Percentiles rank a stretch among this genome's conserved stretches.
phyloP scores from a whole-genome alignment of 148 eudicot species.

The Nyssa sinensis region DNA sequence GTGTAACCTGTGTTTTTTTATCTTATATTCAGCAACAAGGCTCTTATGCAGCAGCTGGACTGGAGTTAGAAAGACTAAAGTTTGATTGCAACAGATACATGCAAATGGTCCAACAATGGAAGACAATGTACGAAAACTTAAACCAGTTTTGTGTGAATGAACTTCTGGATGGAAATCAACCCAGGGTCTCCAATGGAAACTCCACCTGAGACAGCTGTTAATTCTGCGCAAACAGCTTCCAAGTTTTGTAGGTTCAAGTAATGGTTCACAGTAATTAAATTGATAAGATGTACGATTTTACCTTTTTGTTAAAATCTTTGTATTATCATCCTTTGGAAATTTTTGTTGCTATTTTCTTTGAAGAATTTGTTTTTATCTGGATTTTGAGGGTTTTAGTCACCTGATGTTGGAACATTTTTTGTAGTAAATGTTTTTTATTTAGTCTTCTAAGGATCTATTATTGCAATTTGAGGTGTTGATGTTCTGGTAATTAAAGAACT shows the following conservation, averaged over 20 bases:
- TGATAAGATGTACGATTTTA: not conserved
- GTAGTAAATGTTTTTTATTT: not conserved
- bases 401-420: not conserved
- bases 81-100: conserved; percentile 51
- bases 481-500: too few species aligned
- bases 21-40: conserved; percentile 64
- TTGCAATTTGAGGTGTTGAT: too few species aligned
- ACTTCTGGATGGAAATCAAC: conserved; percentile 53
- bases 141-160: conserved; percentile 67
- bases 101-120: conserved; percentile 72
- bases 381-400: not conserved
- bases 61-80: conserved; percentile 74
- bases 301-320: not conserved
- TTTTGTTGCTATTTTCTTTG: not conserved
- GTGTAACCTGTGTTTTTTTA: not conserved
- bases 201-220: conserved; percentile 10
- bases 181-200: conserved; percentile 14
- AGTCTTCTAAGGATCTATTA: too few species aligned
- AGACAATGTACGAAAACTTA: conserved; percentile 63
- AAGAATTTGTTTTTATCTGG: not conserved
- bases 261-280: not conserved
- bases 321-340: not conserved
- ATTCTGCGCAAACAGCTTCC: conserved; percentile 8
- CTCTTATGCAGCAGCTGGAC: conserved; percentile 75
- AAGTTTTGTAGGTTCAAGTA: conserved; percentile 34